Conservation (phyloP, 164 flowering plant genomes). For the Nymphaea thermarum region DNA sequence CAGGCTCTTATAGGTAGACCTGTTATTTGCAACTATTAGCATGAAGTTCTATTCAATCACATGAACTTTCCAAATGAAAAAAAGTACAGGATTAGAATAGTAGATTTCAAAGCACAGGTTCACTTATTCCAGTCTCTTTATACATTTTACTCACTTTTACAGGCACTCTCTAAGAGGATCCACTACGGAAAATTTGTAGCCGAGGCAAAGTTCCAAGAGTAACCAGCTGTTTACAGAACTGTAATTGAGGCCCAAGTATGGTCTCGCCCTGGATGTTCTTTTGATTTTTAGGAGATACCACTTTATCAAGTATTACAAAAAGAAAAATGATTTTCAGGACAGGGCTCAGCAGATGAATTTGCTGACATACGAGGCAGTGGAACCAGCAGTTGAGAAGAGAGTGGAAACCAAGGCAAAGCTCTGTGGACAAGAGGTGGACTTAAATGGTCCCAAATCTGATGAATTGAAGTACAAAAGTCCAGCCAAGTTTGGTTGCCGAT, state of each 20-base stretch:
- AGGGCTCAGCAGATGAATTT: constrained; percentile 38
- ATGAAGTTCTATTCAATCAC: too few relatives aligned
- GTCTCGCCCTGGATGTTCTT: neutral
- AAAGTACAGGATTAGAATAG: neutral
- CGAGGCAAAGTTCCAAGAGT: constrained; percentile 72
- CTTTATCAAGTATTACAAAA: neutral
- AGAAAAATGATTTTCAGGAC: constrained; percentile 36
- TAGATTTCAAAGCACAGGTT: neutral
- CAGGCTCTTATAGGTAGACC: too few relatives aligned
- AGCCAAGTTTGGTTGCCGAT: constrained; percentile 66
- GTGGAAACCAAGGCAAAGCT: constrained; percentile 70
- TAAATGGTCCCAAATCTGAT: constrained; percentile 3
- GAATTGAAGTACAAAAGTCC: constrained; percentile 57
- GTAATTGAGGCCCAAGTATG: constrained; percentile 71
- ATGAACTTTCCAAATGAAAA: neutral
- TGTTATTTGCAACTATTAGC: too few relatives aligned
- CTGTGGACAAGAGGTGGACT: constrained; percentile 49
- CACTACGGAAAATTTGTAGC: constrained; percentile 95
- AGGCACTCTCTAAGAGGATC: constrained; percentile 88
- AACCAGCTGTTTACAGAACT: constrained; percentile 52
- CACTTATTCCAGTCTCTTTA: neutral
- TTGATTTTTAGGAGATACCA: neutral
- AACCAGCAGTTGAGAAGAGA: constrained; percentile 49
- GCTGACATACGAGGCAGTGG: constrained; percentile 68
- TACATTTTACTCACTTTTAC: constrained; percentile 6